Conservation (phyloP, 768 basidiomycete genomes). For the Termitomyces sp. region DNA sequence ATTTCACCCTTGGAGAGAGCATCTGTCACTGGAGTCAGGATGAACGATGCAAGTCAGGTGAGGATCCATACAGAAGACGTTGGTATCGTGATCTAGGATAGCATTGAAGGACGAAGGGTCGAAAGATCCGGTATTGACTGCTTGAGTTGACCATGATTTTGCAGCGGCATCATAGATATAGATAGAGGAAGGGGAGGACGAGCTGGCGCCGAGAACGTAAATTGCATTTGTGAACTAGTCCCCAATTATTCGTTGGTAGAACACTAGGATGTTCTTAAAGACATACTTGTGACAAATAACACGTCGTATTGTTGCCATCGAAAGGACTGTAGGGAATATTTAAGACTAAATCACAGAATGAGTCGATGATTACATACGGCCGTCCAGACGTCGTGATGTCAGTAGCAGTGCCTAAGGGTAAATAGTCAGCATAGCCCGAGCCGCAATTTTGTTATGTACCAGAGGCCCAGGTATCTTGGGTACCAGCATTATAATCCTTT, state of each 20-base stretch:
- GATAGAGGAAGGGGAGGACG: constrained; percentile 60
- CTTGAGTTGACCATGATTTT: constrained; percentile 79
- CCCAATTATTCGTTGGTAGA: not conserved
- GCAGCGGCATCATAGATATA: constrained; percentile 78
- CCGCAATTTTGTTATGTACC: constrained; percentile 30
- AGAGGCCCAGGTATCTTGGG: constrained; percentile 63
- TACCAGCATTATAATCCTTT: constrained; percentile 81
- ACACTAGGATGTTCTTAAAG: not conserved
- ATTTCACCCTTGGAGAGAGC: constrained; percentile 64
- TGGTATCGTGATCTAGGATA: constrained; percentile 93
- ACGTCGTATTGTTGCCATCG: constrained; percentile 57
- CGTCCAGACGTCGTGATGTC: constrained; percentile 74
- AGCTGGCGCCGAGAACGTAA: constrained; percentile 80
- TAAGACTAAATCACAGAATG: not conserved
- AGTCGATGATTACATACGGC: constrained; percentile 52
- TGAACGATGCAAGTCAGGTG: not conserved
- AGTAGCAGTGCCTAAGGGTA: constrained; percentile 42
- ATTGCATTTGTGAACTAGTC: constrained; percentile 79
- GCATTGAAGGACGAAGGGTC: constrained; percentile 64
- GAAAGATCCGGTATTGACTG: constrained; percentile 45
- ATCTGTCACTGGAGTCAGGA: constrained; percentile 37
- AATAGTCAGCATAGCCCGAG: constrained; percentile 7
- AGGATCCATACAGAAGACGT: constrained; percentile 68
- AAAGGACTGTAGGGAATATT: constrained; percentile 48
- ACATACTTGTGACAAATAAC: constrained; percentile 68